Evolutionary conservation across 345 rosid genomes (phyloP).

Genomic region (Corymbia maculata): DNA sequence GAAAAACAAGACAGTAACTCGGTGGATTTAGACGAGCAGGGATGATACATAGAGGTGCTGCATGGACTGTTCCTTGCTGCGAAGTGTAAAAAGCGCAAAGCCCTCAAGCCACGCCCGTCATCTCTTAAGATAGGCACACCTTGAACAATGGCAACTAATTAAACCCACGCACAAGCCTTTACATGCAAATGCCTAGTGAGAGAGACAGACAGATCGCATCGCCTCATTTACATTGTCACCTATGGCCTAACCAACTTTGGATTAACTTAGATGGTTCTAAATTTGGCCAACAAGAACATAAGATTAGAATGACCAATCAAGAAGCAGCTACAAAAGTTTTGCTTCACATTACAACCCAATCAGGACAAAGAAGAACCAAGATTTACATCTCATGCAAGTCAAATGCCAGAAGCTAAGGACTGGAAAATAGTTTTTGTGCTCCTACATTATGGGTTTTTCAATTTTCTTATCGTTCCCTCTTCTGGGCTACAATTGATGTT

Average conservation of each 20-base stretch:
- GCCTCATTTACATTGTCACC: not conserved
- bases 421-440: constrained; percentile 8
- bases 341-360: not conserved
- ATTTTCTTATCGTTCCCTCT: not conserved
- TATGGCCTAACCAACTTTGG: not conserved
- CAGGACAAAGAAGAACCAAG: not conserved
- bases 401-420: not conserved
- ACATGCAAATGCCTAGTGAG: not conserved
- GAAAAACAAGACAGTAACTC: not conserved
- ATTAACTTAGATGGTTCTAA: not conserved
- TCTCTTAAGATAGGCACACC: not conserved
- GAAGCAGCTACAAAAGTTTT: not conserved
- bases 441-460: constrained; percentile 1
- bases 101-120: not conserved
- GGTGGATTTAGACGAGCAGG: not conserved
- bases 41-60: too few species aligned
- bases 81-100: not conserved
- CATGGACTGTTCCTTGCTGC: not conserved
- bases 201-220: not conserved
- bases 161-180: not conserved
- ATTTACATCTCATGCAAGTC: constrained; percentile 20
- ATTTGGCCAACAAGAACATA: not conserved
- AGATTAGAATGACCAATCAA: not conserved
- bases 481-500: constrained; percentile 2
- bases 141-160: fast-evolving